A percentile compares a stretch with the other conserved stretches of the same genome.
Evolutionary conservation across 345 rosid genomes (phyloP).

Genomic region (Brassica incana): DNA sequence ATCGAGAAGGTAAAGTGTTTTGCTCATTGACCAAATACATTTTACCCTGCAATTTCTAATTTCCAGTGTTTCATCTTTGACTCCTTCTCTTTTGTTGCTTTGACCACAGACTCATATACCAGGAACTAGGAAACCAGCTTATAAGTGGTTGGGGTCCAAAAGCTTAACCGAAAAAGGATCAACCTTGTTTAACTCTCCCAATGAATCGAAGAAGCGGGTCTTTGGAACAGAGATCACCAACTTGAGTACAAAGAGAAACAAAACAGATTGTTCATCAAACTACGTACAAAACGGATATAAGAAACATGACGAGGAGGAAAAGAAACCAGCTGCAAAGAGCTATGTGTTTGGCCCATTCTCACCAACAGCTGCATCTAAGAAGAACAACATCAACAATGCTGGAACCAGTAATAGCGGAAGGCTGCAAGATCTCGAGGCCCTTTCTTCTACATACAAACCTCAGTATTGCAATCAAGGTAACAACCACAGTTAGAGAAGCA

Average conservation of each 20-base stretch:
- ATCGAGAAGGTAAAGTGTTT: constrained; percentile 61
- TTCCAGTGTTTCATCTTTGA: not conserved
- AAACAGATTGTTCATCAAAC: constrained; percentile 39
- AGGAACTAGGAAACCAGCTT: constrained; percentile 73
- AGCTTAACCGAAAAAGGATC: constrained; percentile 37
- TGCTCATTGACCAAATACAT: not conserved
- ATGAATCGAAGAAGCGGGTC: constrained; percentile 55
- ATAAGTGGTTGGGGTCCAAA: constrained; percentile 74
- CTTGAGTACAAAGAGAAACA: constrained; percentile 47
- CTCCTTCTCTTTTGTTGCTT: not conserved
- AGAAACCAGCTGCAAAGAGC: constrained; percentile 38
- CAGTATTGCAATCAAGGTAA: constrained; percentile 71
- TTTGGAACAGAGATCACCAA: constrained; percentile 77
- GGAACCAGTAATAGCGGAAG: constrained; percentile 36
- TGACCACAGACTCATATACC: constrained; percentile 65
- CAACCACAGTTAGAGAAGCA: not conserved
- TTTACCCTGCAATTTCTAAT: not conserved
- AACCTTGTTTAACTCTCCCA: constrained; percentile 16
- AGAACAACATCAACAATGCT: constrained; percentile 21
- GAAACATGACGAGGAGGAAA: constrained; percentile 32
- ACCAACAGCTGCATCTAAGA: constrained; percentile 39
- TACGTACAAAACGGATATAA: constrained; percentile 27
- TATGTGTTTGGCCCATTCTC: constrained; percentile 75
- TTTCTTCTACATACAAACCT: constrained; percentile 60
- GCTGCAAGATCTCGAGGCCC: constrained; percentile 53